Base-by-base conservation (phyloP, 495 filamentous ascomycete genomes). In the Astrothelium macrocarpum region DNA sequence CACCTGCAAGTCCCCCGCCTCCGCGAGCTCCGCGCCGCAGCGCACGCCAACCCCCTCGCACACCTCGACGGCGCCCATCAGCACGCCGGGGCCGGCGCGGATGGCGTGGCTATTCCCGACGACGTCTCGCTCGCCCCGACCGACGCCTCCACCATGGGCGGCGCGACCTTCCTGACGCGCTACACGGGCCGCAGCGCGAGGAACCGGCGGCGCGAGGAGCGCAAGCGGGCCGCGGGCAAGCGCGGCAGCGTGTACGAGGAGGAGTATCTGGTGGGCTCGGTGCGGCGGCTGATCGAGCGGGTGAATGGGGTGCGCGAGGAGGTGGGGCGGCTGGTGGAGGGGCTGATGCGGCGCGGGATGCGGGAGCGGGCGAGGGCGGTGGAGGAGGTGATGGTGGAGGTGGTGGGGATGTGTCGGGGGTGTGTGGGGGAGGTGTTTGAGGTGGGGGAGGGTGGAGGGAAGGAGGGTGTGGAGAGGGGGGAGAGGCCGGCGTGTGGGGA, bases 161-260 rank as follows among this genome's bases (percentile, higher is more conserved):
- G 11, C 7, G 87, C 87, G 2, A 89, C 86, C 56, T 80, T 98
- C 74, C 93, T 96, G 77, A 98, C 94, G 7, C 76, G 92, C 14
- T 98, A 98, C 73, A 97, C 93, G 0, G 85, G 87, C 31, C 85
- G 85, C 58, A 95, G 90, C 32, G 87, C 84, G 59, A 91, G 90
- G 78, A 96, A 92, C 64, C 82, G 90, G 18, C 79, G 85, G 18
- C 79, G 89, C 18, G 94, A 97, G 73, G 94, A 98, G 79, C 86
- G 95, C 69, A 98, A 98, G 83, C 82, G 91, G 7, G 94, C 94
- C 0, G 81, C 90, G 29, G 94, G 94, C 16, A 90, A 95, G 73
- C 96, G 97, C 79, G 94, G 94, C 18, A 96, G 87, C 46, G 87
- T 98, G 3, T 98, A 97, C 72, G 94, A 98, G 70, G 94, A 97